phyloP scores from a whole-genome alignment of 331 rosid genomes.

The Telfairia occidentalis region DNA sequence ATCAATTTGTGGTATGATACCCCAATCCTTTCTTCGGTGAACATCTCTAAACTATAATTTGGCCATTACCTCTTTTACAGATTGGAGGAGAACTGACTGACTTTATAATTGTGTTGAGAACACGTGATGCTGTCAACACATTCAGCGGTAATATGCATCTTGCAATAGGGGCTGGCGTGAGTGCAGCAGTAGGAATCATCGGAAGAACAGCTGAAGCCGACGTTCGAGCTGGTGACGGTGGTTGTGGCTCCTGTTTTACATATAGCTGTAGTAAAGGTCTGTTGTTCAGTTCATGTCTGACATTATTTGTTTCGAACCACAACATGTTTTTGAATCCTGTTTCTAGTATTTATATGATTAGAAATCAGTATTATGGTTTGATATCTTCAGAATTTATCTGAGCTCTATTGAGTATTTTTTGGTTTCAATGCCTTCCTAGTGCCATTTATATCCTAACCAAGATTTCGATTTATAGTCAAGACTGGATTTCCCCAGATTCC shows the following conservation, averaged over 20 bases:
- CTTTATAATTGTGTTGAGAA: conserved; percentile 76
- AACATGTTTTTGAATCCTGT: neutral
- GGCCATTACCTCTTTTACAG: conserved; percentile 21
- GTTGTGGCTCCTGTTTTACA: conserved; percentile 81
- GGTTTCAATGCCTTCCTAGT: neutral
- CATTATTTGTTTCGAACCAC: neutral
- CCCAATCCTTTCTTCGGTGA: neutral
- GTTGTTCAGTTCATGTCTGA: neutral
- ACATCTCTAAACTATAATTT: neutral
- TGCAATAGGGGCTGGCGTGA: conserved; percentile 91
- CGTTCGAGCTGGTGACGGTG: conserved; percentile 95
- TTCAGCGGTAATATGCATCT: conserved; percentile 69
- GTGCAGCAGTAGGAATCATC: conserved; percentile 81
- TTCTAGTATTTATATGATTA: neutral
- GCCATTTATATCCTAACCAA: too few relatives aligned
- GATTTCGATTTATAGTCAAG: too few relatives aligned
- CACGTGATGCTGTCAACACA: conserved; percentile 71
- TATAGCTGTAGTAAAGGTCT: conserved; percentile 96
- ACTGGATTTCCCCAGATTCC: neutral
- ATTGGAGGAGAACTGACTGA: conserved; percentile 98
- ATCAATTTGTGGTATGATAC: neutral
- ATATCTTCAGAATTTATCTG: neutral
- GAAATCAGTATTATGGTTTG: neutral
- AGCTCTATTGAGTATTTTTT: neutral
- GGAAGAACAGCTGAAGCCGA: conserved; percentile 95